A percentile compares a stretch with the other conserved stretches of the same genome.
Evolutionary conservation across 371 early-diverging fungal genomes (phyloP).

Genomic region (Rhizomucor pusillus): DNA sequence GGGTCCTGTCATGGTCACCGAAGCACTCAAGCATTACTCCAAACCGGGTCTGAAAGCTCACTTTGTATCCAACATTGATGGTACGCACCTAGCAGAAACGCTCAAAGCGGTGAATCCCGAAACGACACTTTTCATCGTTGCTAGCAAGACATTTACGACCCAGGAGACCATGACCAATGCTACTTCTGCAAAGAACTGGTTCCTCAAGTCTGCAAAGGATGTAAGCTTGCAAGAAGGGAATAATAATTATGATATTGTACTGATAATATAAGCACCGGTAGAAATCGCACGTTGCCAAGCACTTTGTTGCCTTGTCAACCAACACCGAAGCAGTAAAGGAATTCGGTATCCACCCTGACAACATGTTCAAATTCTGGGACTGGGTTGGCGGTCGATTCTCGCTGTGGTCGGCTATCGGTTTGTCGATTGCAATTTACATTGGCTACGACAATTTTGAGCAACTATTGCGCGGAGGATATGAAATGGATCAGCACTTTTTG

Average conservation of each 20-base stretch:
- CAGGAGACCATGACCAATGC: constrained; percentile 99
- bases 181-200: constrained; percentile 91
- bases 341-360: constrained; percentile 90
- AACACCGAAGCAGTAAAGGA: constrained; percentile 85
- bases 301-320: constrained; percentile 98
- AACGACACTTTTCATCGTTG: constrained; percentile 95
- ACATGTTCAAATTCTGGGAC: constrained; percentile 99
- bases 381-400: constrained; percentile 99
- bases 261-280: constrained; percentile 14
- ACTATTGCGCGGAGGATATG: constrained; percentile 91
- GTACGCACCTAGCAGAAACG: constrained; percentile 92
- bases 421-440: constrained; percentile 93
- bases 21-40: constrained; percentile 92
- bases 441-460: constrained; percentile 95
- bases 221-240: constrained; percentile 40
- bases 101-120: constrained; percentile 87
- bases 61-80: constrained; percentile 99
- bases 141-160: constrained; percentile 99
- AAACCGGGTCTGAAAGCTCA: constrained; percentile 76
- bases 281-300: constrained; percentile 89
- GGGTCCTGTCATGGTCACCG: constrained; percentile 98
- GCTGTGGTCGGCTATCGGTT: constrained; percentile 98
- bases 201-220: constrained; percentile 80
- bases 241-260: not conserved
- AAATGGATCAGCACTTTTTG: constrained; percentile 96